These are phyloP conservation scores for Kokia cookei DNA, from an alignment of 441 rosid species.

Conservation along the genomic window DNA sequence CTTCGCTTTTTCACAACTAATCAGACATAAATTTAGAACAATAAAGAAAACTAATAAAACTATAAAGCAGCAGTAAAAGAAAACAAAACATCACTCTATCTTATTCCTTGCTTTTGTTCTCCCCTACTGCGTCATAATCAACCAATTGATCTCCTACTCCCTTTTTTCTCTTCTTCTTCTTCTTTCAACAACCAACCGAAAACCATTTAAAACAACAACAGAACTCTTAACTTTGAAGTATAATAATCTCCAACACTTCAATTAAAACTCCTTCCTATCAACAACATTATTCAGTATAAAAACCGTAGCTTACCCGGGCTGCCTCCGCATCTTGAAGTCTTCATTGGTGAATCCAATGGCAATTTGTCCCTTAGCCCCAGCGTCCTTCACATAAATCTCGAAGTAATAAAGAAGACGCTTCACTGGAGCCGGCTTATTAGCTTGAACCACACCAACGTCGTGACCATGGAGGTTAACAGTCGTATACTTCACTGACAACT, in stretches of 20 bases:
- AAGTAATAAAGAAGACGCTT: conserved; percentile 66
- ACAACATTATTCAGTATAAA: background rate
- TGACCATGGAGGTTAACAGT: conserved; percentile 54
- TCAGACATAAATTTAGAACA: too few relatives aligned
- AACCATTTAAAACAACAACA: too few relatives aligned
- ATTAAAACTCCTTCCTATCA: background rate
- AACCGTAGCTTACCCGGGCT: background rate
- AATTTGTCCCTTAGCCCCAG: conserved; percentile 64
- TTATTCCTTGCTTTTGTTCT: too few relatives aligned
- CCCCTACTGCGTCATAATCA: too few relatives aligned
- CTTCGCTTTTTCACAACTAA: too few relatives aligned
- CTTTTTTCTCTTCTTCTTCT: too few relatives aligned
- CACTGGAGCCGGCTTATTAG: conserved; percentile 67
- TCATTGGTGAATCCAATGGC: conserved; percentile 75
- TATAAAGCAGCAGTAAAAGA: too few relatives aligned
- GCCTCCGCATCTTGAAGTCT: conserved; percentile 71
- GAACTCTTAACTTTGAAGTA: too few relatives aligned
- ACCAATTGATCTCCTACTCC: too few relatives aligned
- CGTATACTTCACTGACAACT: conserved; percentile 65
- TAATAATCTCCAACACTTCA: background rate
- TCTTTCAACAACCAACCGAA: too few relatives aligned
- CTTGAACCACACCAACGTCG: conserved; percentile 81
- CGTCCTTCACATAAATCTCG: conserved; percentile 72
- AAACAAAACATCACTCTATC: too few relatives aligned
- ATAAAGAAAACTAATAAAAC: too few relatives aligned